Evolutionary conservation across 768 basidiomycete genomes (phyloP).

Genomic region (Arthromyces matolae): DNA sequence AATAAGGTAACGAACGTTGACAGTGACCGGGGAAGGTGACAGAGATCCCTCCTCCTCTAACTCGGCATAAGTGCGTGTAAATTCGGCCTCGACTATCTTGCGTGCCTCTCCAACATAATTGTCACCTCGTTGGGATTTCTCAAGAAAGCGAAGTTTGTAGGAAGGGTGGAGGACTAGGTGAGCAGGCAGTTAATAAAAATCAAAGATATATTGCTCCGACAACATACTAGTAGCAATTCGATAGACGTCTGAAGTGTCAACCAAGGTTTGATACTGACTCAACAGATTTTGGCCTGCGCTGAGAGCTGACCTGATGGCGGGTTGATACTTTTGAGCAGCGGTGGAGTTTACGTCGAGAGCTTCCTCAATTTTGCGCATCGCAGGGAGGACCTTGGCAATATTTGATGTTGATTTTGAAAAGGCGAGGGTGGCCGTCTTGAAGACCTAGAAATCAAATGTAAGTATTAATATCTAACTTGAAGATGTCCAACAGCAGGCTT

Average conservation of each 20-base stretch:
- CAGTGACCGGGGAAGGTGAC: neutral
- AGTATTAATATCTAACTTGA: neutral
- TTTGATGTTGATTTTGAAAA: constrained; percentile 23
- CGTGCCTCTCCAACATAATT: constrained; percentile 24
- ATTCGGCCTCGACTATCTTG: constrained; percentile 18
- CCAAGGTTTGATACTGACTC: constrained; percentile 23
- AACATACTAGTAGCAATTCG: constrained; percentile 25
- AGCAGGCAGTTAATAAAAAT: neutral
- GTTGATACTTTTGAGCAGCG: constrained; percentile 2
- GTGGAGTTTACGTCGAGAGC: constrained; percentile 18
- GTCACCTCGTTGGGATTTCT: constrained; percentile 19
- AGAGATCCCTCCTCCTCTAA: neutral
- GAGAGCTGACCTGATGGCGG: constrained; percentile 18
- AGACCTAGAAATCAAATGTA: constrained; percentile 15
- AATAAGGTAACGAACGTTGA: neutral
- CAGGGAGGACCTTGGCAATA: constrained; percentile 30
- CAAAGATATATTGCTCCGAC: neutral
- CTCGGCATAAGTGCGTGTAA: neutral
- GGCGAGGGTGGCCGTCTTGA: constrained; percentile 26
- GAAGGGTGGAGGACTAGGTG: constrained; percentile 31
- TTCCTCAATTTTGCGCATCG: constrained; percentile 29
- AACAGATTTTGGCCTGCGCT: constrained; percentile 21
- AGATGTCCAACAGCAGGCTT: constrained; percentile 8
- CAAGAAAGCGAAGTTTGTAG: constrained; percentile 33
- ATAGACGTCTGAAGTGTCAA: constrained; percentile 23